Evolutionary conservation across 1,284 basidiomycete genomes (phyloP).

Genomic region (Ganoderma resinaceum): DNA sequence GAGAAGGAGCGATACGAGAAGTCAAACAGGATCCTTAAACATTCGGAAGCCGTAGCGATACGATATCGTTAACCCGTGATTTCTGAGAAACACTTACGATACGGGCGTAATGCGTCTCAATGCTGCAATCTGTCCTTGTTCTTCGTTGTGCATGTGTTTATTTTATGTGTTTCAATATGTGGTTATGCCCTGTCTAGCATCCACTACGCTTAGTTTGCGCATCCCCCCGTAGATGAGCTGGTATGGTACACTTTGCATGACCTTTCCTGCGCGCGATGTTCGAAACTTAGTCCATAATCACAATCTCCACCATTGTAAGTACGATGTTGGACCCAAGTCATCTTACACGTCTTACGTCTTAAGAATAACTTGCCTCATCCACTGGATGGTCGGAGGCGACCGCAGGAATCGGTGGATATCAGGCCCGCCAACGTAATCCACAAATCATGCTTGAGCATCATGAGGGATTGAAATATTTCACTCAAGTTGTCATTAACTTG

Average conservation of each 20-base stretch:
- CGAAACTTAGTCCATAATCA: neutral
- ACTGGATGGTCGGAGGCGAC: no score
- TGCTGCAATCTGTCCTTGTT: conserved; percentile 32
- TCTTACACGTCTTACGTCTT: neutral
- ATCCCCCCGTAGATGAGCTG: conserved; percentile 19
- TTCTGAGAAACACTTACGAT: neutral
- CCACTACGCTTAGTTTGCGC: conserved; percentile 5
- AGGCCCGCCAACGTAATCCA: no score
- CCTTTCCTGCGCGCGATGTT: neutral
- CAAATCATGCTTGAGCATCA: no score
- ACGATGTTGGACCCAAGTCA: neutral
- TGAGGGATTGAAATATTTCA: neutral
- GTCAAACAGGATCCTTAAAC: neutral
- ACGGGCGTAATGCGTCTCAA: conserved; percentile 18
- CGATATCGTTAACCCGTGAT: neutral
- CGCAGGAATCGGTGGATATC: no score
- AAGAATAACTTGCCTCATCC: no score
- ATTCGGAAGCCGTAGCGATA: neutral
- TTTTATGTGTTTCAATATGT: conserved; percentile 35
- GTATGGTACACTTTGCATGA: neutral
- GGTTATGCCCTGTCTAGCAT: conserved; percentile 25
- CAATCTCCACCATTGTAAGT: neutral
- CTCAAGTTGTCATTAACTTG: neutral
- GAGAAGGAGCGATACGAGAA: neutral
- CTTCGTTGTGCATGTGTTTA: conserved; percentile 29